These are phyloP conservation scores for Entamoeba invadens DNA, from an alignment of 208 protist genomes.

Conservation along the genomic window DNA sequence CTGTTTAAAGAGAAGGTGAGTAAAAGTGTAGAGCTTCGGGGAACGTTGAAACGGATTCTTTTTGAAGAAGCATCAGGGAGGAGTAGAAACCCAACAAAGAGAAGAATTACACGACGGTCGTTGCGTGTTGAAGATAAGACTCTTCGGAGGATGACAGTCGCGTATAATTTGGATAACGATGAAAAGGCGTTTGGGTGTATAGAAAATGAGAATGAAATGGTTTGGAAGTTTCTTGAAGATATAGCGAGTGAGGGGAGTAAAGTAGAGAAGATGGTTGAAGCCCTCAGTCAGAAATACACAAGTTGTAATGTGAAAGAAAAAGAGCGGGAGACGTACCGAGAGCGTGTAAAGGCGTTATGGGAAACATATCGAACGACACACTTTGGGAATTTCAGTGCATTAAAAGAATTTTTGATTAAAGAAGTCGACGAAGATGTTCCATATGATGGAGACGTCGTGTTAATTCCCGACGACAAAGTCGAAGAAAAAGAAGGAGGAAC, in stretches of 20 bases:
- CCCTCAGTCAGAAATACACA: neutral
- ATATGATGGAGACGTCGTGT: neutral
- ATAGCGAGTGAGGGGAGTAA: neutral
- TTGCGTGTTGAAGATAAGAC: neutral
- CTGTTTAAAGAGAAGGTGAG: neutral
- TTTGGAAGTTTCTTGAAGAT: neutral
- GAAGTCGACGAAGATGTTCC: neutral
- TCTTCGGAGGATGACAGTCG: neutral
- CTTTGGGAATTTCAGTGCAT: neutral
- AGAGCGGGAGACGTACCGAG: neutral
- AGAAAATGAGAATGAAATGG: neutral
- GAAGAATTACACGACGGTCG: neutral
- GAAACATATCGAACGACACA: neutral
- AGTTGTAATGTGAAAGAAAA: neutral
- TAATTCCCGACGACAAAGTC: neutral
- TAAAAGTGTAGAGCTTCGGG: neutral
- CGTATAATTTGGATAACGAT: neutral
- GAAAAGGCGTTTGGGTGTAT: neutral
- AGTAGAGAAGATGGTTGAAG: neutral
- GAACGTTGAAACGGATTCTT: neutral
- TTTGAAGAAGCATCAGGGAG: neutral
- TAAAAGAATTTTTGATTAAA: neutral
- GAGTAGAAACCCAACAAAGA: neutral
- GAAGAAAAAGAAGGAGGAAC: neutral
- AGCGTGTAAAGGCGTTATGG: neutral